Conservation (phyloP, 441 rosid species). For the Flueggea neowawraea region DNA sequence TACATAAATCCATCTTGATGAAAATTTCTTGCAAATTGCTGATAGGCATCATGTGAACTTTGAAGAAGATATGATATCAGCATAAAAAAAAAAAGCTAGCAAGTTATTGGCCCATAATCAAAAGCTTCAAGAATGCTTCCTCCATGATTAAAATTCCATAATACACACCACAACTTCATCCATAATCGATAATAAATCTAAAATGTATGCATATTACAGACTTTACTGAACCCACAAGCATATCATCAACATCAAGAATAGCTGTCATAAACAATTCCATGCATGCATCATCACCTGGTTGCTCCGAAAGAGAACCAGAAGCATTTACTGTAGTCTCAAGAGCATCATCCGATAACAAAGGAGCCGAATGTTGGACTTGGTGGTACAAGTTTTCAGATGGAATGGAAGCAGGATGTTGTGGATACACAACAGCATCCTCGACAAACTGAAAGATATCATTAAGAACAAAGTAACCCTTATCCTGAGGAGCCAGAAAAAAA, state of each 20-base stretch:
- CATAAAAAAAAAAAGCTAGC: too few species aligned
- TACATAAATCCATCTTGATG: too few species aligned
- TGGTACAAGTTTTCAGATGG: constrained; percentile 27
- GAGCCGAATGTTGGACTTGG: constrained; percentile 17
- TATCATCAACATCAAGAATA: too few species aligned
- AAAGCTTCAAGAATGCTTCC: too few species aligned
- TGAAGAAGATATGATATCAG: too few species aligned
- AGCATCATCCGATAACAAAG: constrained; percentile 41
- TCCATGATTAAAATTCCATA: too few species aligned
- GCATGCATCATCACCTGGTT: constrained; percentile 46
- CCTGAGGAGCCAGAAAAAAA: constrained; percentile 96
- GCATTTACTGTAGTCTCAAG: constrained; percentile 46
- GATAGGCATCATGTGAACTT: too few species aligned
- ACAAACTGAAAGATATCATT: constrained; percentile 80
- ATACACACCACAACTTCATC: too few species aligned
- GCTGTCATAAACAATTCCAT: background rate
- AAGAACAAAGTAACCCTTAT: constrained; percentile 83
- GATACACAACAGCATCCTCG: constrained; percentile 53
- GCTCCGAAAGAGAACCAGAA: constrained; percentile 51
- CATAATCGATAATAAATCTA: too few species aligned
- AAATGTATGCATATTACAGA: too few species aligned
- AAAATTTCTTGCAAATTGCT: too few species aligned
- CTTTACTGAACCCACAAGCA: too few species aligned
- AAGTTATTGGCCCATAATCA: background rate
- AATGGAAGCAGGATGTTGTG: constrained; percentile 33